Base-by-base conservation (phyloP, 2,329 filamentous ascomycete species). In the Stemphylium vesicarium region DNA sequence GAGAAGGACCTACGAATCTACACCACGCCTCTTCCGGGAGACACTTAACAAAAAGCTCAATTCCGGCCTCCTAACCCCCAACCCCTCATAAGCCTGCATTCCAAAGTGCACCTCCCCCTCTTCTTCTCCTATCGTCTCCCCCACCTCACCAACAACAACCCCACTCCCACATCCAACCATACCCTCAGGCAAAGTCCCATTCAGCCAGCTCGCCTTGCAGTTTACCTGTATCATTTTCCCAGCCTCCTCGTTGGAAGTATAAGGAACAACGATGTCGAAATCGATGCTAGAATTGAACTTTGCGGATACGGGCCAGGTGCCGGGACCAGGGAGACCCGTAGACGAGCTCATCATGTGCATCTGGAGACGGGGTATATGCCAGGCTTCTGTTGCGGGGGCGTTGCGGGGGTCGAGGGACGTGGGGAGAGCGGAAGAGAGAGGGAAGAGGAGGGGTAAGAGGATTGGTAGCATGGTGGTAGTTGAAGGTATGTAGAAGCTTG, bases 331-430 rank as follows among this genome's bases (percentile, higher is more conserved):
- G 7, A 69, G 40, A 8, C 69, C 70, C 6, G 63, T 62, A 48
- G 56, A 43, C 5, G 10, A 22, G 38, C 48, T 63, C 68, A 73
- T 70, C 57, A 70, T 71, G 57, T 73, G 70, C 36, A 66, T 63
- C 20, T 63, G 31, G 11, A 72, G 53, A 32, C 38, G 43, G 10
- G 66, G 48, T 24, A 72, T 70, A 16, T 24, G 43, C 63, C 63
- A 70, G 47, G 13, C 29, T 57, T 68, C 46, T 26, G 36, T 37
- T 4, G 29, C 10, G 4, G 31, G 9, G 4, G 26, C 26, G 10
- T 9, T 2, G 31, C 38, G 50, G 47, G 11, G 7, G 32, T 12
- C 4, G 24, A 43, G 24, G 31, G 8, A 31, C 32, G 29, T 20
- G 13, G 37, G 39, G 13, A n/a, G 22, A 13, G 49, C 39, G 16